A percentile compares a stretch with the other conserved stretches of the same genome.
These are phyloP conservation scores for Phytophthora syringae DNA, from an alignment of 352 stramenopile species.

Conservation along the genomic window DNA sequence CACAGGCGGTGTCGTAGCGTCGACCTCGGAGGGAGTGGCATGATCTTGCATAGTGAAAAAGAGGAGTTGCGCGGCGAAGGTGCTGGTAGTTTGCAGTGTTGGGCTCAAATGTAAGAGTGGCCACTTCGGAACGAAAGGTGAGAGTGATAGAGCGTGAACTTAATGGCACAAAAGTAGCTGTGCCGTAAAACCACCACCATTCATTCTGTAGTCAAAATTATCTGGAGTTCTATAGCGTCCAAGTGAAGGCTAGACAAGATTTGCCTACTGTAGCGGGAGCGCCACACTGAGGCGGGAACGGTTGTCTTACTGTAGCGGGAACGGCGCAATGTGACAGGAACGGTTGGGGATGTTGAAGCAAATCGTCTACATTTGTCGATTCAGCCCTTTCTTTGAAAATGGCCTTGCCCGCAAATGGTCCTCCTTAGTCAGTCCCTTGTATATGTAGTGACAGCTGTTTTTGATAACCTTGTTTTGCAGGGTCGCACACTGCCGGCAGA, in stretches of 20 bases:
- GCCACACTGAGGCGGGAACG: background rate
- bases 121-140: background rate
- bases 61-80: too few species aligned
- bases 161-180: background rate
- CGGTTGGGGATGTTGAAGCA: background rate
- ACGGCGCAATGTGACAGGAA: background rate
- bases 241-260: background rate
- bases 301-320: background rate
- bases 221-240: background rate
- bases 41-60: too few species aligned
- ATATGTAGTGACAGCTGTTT: too few species aligned
- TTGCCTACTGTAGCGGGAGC: background rate
- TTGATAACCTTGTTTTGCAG: too few species aligned
- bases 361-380: background rate
- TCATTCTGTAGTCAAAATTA: background rate
- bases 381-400: background rate
- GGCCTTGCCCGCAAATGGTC: background rate
- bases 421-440: conserved; percentile 1
- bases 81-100: background rate
- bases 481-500: too few species aligned
- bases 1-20: background rate
- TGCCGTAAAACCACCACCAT: too few species aligned
- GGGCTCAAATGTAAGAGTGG: background rate
- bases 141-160: background rate
- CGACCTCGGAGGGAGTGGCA: background rate